These are phyloP conservation scores for Fusarium fujikuroi DNA, from an alignment of 2,329 filamentous ascomycete genomes.

Conservation along the genomic window DNA sequence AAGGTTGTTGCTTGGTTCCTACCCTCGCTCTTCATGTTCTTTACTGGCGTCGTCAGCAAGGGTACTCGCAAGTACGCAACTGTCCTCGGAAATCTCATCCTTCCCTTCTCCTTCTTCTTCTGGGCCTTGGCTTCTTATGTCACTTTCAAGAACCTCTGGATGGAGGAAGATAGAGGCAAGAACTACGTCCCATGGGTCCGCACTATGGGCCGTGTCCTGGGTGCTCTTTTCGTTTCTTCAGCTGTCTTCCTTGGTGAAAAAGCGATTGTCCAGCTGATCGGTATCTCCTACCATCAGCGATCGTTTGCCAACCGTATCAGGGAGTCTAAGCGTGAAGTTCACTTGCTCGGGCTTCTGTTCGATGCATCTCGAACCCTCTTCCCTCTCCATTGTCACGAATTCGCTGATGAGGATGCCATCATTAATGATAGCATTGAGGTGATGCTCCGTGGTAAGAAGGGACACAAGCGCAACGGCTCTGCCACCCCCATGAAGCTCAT, in stretches of 20 bases:
- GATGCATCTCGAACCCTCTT: conserved; percentile 90
- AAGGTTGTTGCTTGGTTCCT: conserved; percentile 72
- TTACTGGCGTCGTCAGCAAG: conserved; percentile 74
- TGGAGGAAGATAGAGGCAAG: conserved; percentile 46
- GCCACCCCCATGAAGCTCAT: conserved; percentile 84
- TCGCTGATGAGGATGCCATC: conserved; percentile 88
- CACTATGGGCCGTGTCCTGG: conserved; percentile 72
- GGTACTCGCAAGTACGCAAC: conserved; percentile 77
- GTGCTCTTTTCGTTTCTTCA: conserved; percentile 73
- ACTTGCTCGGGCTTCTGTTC: conserved; percentile 84
- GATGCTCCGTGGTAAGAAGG: conserved; percentile 67
- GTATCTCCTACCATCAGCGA: conserved; percentile 85
- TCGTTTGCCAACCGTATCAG: conserved; percentile 87
- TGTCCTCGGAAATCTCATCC: conserved; percentile 71
- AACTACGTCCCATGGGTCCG: conserved; percentile 62
- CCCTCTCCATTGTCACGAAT: conserved; percentile 91
- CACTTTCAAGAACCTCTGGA: conserved; percentile 67
- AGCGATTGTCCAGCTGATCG: conserved; percentile 82
- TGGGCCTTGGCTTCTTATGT: conserved; percentile 73
- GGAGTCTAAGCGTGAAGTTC: conserved; percentile 87
- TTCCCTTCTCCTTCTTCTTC: conserved; percentile 74
- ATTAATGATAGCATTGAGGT: conserved; percentile 87
- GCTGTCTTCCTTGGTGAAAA: conserved; percentile 81
- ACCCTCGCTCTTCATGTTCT: conserved; percentile 73
- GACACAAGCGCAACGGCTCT: conserved; percentile 64